Base-by-base conservation (phyloP, 2,329 filamentous ascomycete genomes). In the Diaporthe sp. region DNA sequence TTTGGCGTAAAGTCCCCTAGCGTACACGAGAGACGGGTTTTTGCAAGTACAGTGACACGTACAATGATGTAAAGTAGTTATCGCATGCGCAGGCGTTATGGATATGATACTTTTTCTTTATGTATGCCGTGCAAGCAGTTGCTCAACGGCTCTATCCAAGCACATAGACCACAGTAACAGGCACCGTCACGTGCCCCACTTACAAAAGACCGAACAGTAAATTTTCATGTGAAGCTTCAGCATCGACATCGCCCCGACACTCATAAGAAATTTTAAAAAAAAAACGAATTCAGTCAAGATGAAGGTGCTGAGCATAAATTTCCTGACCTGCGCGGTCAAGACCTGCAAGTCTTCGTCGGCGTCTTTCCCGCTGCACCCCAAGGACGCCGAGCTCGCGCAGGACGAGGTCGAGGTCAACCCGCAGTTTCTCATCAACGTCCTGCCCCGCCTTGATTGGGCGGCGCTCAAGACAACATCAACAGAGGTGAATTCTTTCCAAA, bases 261-360 rank as follows among this genome's bases (percentile, higher is more conserved):
- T 55, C 19, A n/a, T 15, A 3, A 73, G 68, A n/a, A n/a, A 12
- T 31, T 31, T 31, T 1, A 31, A 31, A 31, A 55, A 28, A 5
- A 53, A 73, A 15, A 44, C 37, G 37, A n/a, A 9, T 19, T 39
- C 17, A 25, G 37, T n/a, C 70, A 84, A 79, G 76, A 99, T 99
- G 97, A 98, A 98, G 85, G 88, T 98, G 77, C 91, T 98, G 71
- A 98, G 95, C 77, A 93, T 98, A 81, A 98, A 98, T 86, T 99
- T 99, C 86, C 88, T 98, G 78, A 97, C 95, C 81, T 99, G 97
- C 88, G 96, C 97, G 77, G 94, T 97, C 83, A 98, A 98, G 89
- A 89, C 94, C 74, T 99, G 97, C 93, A 98, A 97, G 86, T 90
- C 92, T 74, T 92, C 93, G 44, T 88, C 93, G 8, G 87, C 90